Evolutionary conservation across 2,329 filamentous ascomycete species (phyloP).

Genomic region (Aureobasidium zeae): DNA sequence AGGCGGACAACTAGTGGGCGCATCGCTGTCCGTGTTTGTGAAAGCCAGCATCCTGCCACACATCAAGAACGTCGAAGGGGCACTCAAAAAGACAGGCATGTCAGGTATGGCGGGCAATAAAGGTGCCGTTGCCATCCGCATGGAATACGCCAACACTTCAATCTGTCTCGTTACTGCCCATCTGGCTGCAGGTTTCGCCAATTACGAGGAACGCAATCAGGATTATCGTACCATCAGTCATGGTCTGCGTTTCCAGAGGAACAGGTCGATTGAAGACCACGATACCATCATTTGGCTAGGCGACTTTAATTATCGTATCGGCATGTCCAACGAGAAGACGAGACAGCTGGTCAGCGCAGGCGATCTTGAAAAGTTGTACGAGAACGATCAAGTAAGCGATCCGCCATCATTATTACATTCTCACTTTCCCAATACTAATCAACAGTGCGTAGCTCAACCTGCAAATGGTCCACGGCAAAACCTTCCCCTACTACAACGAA

Average conservation of each 20-base stretch:
- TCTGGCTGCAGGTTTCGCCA: slow-evolving; percentile 88
- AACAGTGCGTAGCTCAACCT: slow-evolving; percentile 56
- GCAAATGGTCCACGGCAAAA: slow-evolving; percentile 87
- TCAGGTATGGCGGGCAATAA: slow-evolving; percentile 98
- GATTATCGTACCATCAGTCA: slow-evolving; percentile 86
- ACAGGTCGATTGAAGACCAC: slow-evolving; percentile 84
- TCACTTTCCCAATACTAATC: too few species aligned
- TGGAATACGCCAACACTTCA: slow-evolving; percentile 87
- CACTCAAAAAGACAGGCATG: slow-evolving; percentile 87
- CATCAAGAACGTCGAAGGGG: slow-evolving; percentile 96
- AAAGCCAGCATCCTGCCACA: slow-evolving; percentile 64
- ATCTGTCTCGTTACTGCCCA: slow-evolving; percentile 96
- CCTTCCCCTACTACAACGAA: slow-evolving; percentile 89
- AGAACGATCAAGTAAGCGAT: slow-evolving; percentile 63
- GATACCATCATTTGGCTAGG: slow-evolving; percentile 89
- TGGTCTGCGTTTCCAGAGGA: slow-evolving; percentile 82
- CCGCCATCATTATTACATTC: too few species aligned
- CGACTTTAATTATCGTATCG: slow-evolving; percentile 97
- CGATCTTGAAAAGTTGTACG: slow-evolving; percentile 71
- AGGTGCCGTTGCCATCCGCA: slow-evolving; percentile 88
- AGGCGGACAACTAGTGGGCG: slow-evolving; percentile 89
- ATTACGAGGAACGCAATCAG: slow-evolving; percentile 90
- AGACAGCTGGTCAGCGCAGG: slow-evolving; percentile 61
- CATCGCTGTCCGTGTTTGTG: slow-evolving; percentile 85
- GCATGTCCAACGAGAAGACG: slow-evolving; percentile 67